Conservation (phyloP, 1,284 basidiomycete species). For the Cutaneotrichosporon mucoides region DNA sequence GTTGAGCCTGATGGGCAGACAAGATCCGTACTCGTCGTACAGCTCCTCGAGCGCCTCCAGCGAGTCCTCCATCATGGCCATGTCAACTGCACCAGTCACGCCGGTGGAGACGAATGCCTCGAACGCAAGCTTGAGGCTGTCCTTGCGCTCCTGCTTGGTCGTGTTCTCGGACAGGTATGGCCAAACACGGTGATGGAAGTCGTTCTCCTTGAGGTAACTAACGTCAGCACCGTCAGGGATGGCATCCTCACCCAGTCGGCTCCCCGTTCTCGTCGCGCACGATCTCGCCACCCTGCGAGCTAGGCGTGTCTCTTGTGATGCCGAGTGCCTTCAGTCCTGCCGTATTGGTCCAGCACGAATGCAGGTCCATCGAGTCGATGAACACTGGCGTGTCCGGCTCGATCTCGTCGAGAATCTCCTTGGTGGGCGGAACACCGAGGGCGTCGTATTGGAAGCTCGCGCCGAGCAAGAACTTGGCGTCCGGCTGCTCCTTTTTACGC, state of each 20-base stretch:
- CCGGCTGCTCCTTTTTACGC: slow-evolving; percentile 8
- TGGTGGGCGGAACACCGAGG: slow-evolving; percentile 18
- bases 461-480: slow-evolving; percentile 18
- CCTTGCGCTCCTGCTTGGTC: slow-evolving; percentile 18
- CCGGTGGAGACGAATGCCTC: slow-evolving; percentile 25
- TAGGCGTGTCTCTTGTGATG: slow-evolving; percentile 16
- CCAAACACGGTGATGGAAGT: slow-evolving; percentile 27
- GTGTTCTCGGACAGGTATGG: slow-evolving; percentile 24
- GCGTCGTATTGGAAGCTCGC: slow-evolving; percentile 24
- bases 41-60: slow-evolving; percentile 28
- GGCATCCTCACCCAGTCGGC: slow-evolving; percentile 24
- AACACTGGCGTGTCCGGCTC: slow-evolving; percentile 28
- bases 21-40: slow-evolving; percentile 14
- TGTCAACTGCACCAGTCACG: slow-evolving; percentile 30
- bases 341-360: slow-evolving; percentile 30
- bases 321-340: slow-evolving; percentile 27
- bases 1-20: slow-evolving; percentile 24
- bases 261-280: slow-evolving; percentile 26
- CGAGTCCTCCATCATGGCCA: slow-evolving; percentile 27
- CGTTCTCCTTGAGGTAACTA: slow-evolving; percentile 18
- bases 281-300: slow-evolving; percentile 28
- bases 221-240: too few relatives aligned
- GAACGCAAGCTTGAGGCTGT: slow-evolving; percentile 18
- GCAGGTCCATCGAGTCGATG: slow-evolving; percentile 34
- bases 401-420: slow-evolving; percentile 23